phyloP scores from a whole-genome alignment of 1,284 basidiomycete genomes.

The Golubevia sp. region DNA sequence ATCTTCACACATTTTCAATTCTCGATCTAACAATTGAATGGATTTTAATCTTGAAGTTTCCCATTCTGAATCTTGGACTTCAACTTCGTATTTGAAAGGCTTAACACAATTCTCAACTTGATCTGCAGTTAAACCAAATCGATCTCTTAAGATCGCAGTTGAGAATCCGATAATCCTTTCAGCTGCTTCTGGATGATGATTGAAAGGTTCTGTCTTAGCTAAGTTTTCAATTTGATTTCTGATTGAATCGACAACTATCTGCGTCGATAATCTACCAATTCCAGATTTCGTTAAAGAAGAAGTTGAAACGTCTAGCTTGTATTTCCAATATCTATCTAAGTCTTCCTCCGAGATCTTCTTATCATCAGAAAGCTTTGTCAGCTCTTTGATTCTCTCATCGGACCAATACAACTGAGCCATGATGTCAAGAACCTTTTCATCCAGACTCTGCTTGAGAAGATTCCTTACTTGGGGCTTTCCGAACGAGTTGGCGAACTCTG shows the following conservation, averaged over 20 bases:
- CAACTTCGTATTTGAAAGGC: conserved; percentile 94
- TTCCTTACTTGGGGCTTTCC: conserved; percentile 84
- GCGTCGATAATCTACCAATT: conserved; percentile 89
- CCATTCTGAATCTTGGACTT: conserved; percentile 83
- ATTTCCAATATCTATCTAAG: conserved; percentile 88
- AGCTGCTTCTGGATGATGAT: conserved; percentile 81
- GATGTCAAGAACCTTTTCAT: conserved; percentile 95
- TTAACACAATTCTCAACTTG: conserved; percentile 99
- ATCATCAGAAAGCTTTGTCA: conserved; percentile 75
- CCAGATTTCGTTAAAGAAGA: conserved; percentile 93
- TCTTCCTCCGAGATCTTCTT: conserved; percentile 71
- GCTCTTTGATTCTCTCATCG: conserved; percentile 80
- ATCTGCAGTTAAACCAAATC: conserved; percentile 88
- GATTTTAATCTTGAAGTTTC: conserved; percentile 77
- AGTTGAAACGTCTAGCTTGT: conserved; percentile 90
- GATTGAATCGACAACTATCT: conserved; percentile 92
- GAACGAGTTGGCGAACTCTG: conserved; percentile 81
- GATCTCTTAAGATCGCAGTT: conserved; percentile 86
- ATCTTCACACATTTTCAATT: conserved; percentile 80
- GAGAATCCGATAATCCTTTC: conserved; percentile 89
- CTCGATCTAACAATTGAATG: conserved; percentile 79
- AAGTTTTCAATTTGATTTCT: conserved; percentile 86
- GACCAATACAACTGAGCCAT: conserved; percentile 97
- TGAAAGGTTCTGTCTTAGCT: conserved; percentile 82
- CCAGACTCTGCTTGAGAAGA: conserved; percentile 86